Percentiles rank a stretch among this genome's conserved stretches.
phyloP scores from a whole-genome alignment of 805 yeast species.

The Sporopachydermia lactativora region DNA sequence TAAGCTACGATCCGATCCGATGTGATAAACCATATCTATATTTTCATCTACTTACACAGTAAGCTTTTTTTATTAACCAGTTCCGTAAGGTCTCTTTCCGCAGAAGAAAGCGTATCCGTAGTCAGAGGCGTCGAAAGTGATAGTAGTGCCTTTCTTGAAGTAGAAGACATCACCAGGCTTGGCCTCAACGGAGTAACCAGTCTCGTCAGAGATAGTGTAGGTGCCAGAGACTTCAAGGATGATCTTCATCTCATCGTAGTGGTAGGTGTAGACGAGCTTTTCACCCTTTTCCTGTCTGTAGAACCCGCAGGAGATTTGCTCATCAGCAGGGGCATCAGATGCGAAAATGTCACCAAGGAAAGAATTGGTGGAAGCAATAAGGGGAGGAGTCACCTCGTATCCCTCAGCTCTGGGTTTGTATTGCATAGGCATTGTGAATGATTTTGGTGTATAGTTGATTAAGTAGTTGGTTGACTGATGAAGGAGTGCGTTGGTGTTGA shows the following conservation, averaged over 20 bases:
- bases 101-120: slow-evolving; percentile 50
- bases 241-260: slow-evolving; percentile 57
- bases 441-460: too few relatives aligned
- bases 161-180: slow-evolving; percentile 55
- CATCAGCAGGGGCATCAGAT: slow-evolving; percentile 43
- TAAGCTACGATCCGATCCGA: too few relatives aligned
- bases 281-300: slow-evolving; percentile 57
- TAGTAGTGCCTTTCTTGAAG: slow-evolving; percentile 54
- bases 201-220: slow-evolving; percentile 46
- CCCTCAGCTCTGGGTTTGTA: slow-evolving; percentile 40
- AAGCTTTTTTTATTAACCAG: not conserved
- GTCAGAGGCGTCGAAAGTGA: slow-evolving; percentile 48
- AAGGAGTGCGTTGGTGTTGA: too few relatives aligned
- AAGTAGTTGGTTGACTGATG: too few relatives aligned
- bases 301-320: slow-evolving; percentile 54
- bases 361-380: slow-evolving; percentile 49
- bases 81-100: slow-evolving; percentile 28
- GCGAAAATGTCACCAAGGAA: slow-evolving; percentile 54
- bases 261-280: slow-evolving; percentile 51
- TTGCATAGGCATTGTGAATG: slow-evolving; percentile 36
- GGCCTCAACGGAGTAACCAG: slow-evolving; percentile 42
- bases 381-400: slow-evolving; percentile 39
- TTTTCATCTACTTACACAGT: too few relatives aligned
- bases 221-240: slow-evolving; percentile 56
- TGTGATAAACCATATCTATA: too few relatives aligned